Percentiles rank a stretch among this genome's conserved stretches.
These are phyloP conservation scores for Huntiella savannae DNA, from an alignment of 2,329 filamentous ascomycete species.

Conservation along the genomic window DNA sequence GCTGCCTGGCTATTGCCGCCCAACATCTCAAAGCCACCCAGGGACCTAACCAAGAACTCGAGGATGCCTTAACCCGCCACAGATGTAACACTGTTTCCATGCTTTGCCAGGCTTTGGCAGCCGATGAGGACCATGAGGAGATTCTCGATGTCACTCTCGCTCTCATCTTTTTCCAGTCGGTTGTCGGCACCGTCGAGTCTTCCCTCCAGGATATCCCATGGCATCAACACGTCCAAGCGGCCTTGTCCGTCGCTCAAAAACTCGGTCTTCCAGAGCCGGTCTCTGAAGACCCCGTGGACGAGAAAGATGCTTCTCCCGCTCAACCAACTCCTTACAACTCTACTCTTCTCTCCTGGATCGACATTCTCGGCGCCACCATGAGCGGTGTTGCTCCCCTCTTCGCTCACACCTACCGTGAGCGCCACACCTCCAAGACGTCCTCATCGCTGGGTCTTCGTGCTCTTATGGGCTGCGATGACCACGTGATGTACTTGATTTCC, in stretches of 20 bases:
- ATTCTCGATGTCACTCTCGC: constrained; percentile 84
- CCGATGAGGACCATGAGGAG: constrained; percentile 65
- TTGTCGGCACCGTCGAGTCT: constrained; percentile 72
- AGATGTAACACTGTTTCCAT: constrained; percentile 73
- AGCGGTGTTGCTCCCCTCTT: constrained; percentile 69
- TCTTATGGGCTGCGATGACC: constrained; percentile 94
- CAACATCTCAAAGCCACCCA: constrained; percentile 69
- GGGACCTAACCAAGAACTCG: constrained; percentile 48
- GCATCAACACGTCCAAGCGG: constrained; percentile 93
- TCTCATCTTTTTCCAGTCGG: constrained; percentile 92
- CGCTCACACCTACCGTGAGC: constrained; percentile 86
- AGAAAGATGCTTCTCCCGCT: constrained; percentile 7
- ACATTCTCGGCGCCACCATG: constrained; percentile 91
- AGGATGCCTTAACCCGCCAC: constrained; percentile 82
- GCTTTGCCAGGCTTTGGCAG: constrained; percentile 62
- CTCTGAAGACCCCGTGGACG: neutral
- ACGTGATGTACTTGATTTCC: constrained; percentile 93
- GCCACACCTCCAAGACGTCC: constrained; percentile 54
- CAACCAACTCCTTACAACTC: constrained; percentile 74
- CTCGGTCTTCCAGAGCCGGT: constrained; percentile 46
- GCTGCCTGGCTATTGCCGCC: constrained; percentile 81
- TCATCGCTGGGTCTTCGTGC: constrained; percentile 58
- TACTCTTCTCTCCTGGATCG: constrained; percentile 86
- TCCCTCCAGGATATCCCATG: constrained; percentile 79
- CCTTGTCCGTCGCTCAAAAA: constrained; percentile 65